phyloP scores from a whole-genome alignment of 208 protist species.

The Herpetomonas muscarum region DNA sequence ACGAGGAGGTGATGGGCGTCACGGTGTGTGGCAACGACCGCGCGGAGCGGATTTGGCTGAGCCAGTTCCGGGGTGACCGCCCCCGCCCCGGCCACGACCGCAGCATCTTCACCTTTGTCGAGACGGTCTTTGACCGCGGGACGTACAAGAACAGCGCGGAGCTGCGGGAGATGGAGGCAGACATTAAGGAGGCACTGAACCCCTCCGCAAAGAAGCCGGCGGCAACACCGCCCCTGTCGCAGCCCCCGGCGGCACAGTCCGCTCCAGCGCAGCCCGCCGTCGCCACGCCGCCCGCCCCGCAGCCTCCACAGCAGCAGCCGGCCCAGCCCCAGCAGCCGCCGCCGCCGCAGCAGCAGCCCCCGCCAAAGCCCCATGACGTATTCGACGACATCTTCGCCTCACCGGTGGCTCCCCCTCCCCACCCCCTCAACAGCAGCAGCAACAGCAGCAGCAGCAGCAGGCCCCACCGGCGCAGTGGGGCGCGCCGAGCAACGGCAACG shows the following conservation, averaged over 20 bases:
- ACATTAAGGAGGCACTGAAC: constrained; percentile 17
- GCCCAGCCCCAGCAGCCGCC: neutral
- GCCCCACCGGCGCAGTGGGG: too few relatives aligned
- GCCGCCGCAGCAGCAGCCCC: neutral
- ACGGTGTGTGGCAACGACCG: constrained; percentile 59
- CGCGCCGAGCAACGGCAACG: too few relatives aligned
- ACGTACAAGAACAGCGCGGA: constrained; percentile 27
- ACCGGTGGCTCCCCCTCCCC: constrained; percentile 12
- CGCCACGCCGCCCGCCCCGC: neutral
- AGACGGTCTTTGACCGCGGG: constrained; percentile 38
- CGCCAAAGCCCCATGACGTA: constrained; percentile 17
- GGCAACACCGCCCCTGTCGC: constrained; percentile 4
- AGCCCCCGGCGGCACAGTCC: neutral
- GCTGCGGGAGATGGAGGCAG: constrained; percentile 29
- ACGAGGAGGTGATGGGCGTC: constrained; percentile 60
- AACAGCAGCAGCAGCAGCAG: constrained; percentile 7
- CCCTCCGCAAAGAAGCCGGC: constrained; percentile 1
- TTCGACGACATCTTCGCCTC: constrained; percentile 53
- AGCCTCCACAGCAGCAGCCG: neutral
- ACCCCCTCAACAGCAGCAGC: constrained; percentile 1
- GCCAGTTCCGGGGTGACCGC: constrained; percentile 24
- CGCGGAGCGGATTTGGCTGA: constrained; percentile 56
- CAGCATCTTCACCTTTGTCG: constrained; percentile 32
- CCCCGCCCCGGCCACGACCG: constrained; percentile 38
- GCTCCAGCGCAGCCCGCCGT: neutral